Percentiles rank a stretch among this genome's conserved stretches.
These are phyloP conservation scores for Cryphonectria japonica DNA, from an alignment of 2,329 filamentous ascomycete species.

Conservation along the genomic window DNA sequence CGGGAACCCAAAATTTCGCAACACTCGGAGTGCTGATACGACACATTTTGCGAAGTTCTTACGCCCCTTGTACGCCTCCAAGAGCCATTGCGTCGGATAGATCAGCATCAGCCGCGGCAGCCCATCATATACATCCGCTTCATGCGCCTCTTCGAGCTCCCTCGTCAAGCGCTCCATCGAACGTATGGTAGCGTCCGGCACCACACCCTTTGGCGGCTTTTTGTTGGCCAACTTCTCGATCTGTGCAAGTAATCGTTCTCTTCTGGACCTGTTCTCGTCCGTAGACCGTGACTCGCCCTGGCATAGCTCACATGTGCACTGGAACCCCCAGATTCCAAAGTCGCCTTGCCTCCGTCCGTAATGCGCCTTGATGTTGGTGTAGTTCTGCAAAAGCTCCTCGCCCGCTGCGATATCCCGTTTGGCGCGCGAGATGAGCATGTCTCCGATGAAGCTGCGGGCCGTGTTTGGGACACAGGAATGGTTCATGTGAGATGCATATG, in stretches of 20 bases:
- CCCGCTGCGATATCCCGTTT: constrained; percentile 41
- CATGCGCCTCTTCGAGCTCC: constrained; percentile 40
- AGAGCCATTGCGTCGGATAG: constrained; percentile 43
- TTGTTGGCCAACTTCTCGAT: neutral
- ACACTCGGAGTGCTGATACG: neutral
- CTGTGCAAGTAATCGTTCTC: neutral
- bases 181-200: constrained; percentile 33
- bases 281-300: neutral
- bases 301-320: constrained; percentile 1
- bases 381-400: constrained; percentile 40
- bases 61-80: constrained; percentile 38
- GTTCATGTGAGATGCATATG: constrained; percentile 36
- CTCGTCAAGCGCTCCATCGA: constrained; percentile 38
- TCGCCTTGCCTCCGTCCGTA: neutral
- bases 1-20: neutral
- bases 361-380: neutral
- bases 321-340: neutral
- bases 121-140: constrained; percentile 36
- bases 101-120: constrained; percentile 41
- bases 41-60: constrained; percentile 31
- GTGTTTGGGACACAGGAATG: constrained; percentile 39
- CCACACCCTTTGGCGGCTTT: neutral
- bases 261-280: neutral
- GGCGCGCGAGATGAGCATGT: constrained; percentile 40
- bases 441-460: constrained; percentile 37